Conservation (phyloP, 208 protist species). For the Trypanosoma lewisi region DNA sequence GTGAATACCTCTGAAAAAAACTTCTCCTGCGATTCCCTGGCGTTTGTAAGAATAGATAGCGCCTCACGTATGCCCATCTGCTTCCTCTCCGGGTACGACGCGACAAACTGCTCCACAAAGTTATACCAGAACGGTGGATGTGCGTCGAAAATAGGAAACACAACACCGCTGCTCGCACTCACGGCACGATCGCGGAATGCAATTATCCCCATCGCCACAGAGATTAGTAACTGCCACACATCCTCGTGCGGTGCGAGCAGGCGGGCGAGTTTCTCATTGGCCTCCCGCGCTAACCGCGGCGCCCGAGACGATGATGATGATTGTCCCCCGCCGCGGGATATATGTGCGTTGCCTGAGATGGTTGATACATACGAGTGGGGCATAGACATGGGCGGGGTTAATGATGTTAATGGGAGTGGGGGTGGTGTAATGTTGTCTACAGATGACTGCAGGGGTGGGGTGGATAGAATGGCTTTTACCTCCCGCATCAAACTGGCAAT, state of each 20-base stretch:
- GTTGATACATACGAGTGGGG: background rate
- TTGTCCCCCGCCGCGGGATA: conserved; percentile 5
- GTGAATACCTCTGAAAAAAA: conserved; percentile 84
- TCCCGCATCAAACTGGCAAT: conserved; percentile 66
- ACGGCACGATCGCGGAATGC: conserved; percentile 75
- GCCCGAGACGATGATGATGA: background rate
- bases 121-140: conserved; percentile 82
- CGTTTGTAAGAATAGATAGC: conserved; percentile 56
- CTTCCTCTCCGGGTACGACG: conserved; percentile 63
- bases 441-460: conserved; percentile 9
- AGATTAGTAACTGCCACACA: conserved; percentile 72
- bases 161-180: conserved; percentile 61
- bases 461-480: conserved; percentile 59
- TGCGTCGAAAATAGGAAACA: conserved; percentile 81
- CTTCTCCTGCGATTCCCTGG: conserved; percentile 57
- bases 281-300: conserved; percentile 28
- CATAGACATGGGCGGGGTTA: conserved; percentile 5
- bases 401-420: conserved; percentile 10
- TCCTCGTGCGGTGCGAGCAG: conserved; percentile 63
- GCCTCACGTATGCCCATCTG: conserved; percentile 63
- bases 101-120: conserved; percentile 71
- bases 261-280: conserved; percentile 46
- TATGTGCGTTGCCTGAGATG: background rate
- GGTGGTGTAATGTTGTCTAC: conserved; percentile 7
- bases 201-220: conserved; percentile 81